These are phyloP conservation scores for Chalaropsis ovoidea DNA, from an alignment of 2,329 filamentous ascomycete genomes.

Conservation along the genomic window DNA sequence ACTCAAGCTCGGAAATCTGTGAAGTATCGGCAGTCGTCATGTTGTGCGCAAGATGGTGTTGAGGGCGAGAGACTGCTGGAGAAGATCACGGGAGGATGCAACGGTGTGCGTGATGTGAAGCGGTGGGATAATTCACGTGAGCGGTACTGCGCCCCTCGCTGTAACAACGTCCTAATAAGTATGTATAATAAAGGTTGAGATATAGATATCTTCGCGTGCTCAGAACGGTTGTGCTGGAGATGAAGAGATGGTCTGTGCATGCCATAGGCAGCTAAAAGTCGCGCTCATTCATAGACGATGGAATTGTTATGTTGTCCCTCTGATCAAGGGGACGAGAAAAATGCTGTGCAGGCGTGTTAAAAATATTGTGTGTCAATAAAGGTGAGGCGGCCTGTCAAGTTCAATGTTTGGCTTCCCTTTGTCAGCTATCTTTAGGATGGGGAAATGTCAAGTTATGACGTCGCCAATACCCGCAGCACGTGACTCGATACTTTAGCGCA, in stretches of 20 bases:
- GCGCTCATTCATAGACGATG: no score
- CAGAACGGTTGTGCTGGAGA: background rate
- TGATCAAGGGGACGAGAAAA: no score
- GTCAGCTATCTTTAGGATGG: background rate
- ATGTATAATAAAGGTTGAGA: background rate
- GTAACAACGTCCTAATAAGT: background rate
- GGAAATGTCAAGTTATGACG: background rate
- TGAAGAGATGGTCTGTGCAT: constrained; percentile 4
- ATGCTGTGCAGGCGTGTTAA: no score
- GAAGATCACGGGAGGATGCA: background rate
- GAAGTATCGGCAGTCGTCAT: background rate
- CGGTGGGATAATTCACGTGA: background rate
- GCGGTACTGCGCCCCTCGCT: background rate
- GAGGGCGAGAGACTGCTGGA: background rate
- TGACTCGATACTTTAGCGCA: background rate
- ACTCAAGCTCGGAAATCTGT: constrained; percentile 13
- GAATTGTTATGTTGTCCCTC: no score
- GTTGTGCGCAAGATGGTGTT: background rate
- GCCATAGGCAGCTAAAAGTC: background rate
- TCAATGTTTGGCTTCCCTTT: background rate
- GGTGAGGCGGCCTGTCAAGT: background rate
- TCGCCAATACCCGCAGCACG: background rate
- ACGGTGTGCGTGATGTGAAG: background rate
- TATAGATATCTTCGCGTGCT: background rate
- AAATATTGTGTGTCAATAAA: background rate